A percentile compares a stretch with the other conserved stretches of the same genome.
phyloP scores from a whole-genome alignment of 176 grass and related monocot species.

The Triticum dicoccoides region DNA sequence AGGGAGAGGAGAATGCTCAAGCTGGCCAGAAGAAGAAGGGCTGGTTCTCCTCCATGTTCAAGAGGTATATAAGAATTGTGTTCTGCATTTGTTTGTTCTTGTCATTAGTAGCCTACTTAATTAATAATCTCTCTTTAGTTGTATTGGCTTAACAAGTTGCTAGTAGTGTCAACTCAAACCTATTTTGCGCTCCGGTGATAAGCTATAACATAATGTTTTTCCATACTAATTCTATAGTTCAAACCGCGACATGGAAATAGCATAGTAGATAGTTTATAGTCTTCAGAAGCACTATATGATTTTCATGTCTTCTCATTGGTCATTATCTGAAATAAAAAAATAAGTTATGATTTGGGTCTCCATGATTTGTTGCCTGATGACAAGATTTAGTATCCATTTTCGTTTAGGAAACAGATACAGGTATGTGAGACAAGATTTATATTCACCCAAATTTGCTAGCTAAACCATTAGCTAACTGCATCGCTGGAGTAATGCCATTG shows the following conservation, averaged over 20 bases:
- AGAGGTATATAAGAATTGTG: conserved; percentile 50
- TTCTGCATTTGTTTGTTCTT: background rate
- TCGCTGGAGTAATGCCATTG: background rate
- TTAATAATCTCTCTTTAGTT: background rate
- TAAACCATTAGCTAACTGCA: background rate
- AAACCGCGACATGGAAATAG: background rate
- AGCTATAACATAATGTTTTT: background rate
- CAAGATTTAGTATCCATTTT: background rate
- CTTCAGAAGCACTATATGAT: background rate
- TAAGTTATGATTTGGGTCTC: background rate
- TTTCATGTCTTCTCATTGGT: background rate
- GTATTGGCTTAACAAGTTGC: background rate
- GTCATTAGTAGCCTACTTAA: background rate
- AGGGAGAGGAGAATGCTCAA: conserved; percentile 30
- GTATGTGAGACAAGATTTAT: background rate
- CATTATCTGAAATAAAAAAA: background rate
- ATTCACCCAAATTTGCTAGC: background rate
- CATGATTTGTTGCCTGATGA: background rate
- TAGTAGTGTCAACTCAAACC: background rate
- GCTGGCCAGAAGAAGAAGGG: conserved; percentile 67
- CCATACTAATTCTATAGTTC: background rate
- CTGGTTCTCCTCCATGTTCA: conserved; percentile 89
- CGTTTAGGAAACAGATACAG: background rate
- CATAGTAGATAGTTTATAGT: background rate
- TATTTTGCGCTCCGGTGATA: background rate